Percentiles rank a stretch among this genome's conserved stretches.
These are phyloP conservation scores for Talaromyces proteolyticus DNA, from an alignment of 495 filamentous ascomycete species.

Conservation along the genomic window DNA sequence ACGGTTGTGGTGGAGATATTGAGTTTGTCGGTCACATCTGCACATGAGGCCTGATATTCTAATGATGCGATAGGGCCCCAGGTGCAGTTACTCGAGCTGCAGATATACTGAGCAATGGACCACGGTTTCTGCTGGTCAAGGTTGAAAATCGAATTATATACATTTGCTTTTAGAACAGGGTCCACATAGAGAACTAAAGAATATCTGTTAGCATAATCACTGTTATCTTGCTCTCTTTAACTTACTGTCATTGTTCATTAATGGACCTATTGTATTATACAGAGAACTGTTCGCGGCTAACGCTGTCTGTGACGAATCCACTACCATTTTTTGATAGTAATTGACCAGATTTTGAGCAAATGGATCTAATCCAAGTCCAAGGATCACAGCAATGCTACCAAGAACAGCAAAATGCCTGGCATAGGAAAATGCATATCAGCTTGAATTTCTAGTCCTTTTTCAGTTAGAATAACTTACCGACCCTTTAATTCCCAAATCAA, in stretches of 20 bases:
- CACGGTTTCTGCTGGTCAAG: slow-evolving; percentile 5
- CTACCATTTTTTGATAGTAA: neutral
- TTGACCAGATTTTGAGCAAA: slow-evolving; percentile 8
- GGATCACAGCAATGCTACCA: slow-evolving; percentile 1
- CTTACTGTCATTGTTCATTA: neutral
- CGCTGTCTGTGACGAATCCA: neutral
- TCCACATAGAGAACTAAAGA: neutral
- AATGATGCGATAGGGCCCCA: slow-evolving; percentile 12
- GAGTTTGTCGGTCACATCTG: slow-evolving; percentile 9
- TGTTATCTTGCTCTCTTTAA: too few species aligned
- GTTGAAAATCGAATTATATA: slow-evolving; percentile 11
- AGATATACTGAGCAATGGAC: slow-evolving; percentile 11
- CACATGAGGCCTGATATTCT: slow-evolving; percentile 6
- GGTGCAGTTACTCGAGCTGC: slow-evolving; percentile 12
- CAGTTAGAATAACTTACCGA: too few species aligned
- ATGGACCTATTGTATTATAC: neutral
- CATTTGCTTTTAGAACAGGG: slow-evolving; percentile 8
- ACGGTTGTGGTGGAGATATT: neutral
- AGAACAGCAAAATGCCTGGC: slow-evolving; percentile 10
- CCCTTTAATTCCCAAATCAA: slow-evolving; percentile 4
- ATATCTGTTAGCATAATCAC: too few species aligned
- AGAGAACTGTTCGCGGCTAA: neutral
- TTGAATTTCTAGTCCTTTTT: too few species aligned
- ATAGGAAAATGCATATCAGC: too few species aligned
- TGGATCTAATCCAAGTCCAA: slow-evolving; percentile 8